Evolutionary conservation across 2,329 filamentous ascomycete genomes (phyloP).

Genomic region (Aspergillus tamarii): DNA sequence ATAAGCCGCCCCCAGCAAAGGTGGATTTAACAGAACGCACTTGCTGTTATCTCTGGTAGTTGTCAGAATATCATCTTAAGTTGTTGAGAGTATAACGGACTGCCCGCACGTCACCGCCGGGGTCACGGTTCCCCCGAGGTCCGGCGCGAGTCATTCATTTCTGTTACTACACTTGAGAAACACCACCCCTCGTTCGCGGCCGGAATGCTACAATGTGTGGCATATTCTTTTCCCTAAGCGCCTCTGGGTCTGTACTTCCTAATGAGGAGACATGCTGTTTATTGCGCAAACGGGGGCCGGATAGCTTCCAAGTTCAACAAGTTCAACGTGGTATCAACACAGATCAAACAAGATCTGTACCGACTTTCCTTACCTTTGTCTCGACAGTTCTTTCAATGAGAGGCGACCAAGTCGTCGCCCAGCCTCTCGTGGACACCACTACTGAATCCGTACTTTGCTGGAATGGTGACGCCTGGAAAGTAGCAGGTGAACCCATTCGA

Average conservation of each 20-base stretch:
- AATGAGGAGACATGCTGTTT: constrained; percentile 37
- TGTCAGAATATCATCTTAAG: background rate
- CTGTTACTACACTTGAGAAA: constrained; percentile 4
- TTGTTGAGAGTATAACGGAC: constrained; percentile 40
- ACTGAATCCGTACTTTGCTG: constrained; percentile 78
- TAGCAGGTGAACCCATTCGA: constrained; percentile 58
- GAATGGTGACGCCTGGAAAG: constrained; percentile 95
- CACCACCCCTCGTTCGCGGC: background rate
- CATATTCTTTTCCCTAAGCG: constrained; percentile 56
- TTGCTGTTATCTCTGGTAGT: constrained; percentile 4
- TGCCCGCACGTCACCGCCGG: constrained; percentile 30
- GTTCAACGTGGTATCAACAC: constrained; percentile 26
- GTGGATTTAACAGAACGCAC: constrained; percentile 33
- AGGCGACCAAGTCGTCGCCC: constrained; percentile 69
- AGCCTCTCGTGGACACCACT: constrained; percentile 67
- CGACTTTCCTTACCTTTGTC: constrained; percentile 63
- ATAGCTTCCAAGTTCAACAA: constrained; percentile 42
- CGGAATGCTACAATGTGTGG: constrained; percentile 47
- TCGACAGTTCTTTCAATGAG: constrained; percentile 92
- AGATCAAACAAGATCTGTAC: constrained; percentile 18
- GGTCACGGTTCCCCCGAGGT: constrained; percentile 40
- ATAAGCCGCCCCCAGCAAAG: background rate
- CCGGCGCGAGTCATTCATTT: constrained; percentile 19
- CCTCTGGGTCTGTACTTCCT: constrained; percentile 30
- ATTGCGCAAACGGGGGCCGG: constrained; percentile 48